phyloP scores from a whole-genome alignment of 2,329 filamentous ascomycete genomes.

The Penicillium rolfsii region DNA sequence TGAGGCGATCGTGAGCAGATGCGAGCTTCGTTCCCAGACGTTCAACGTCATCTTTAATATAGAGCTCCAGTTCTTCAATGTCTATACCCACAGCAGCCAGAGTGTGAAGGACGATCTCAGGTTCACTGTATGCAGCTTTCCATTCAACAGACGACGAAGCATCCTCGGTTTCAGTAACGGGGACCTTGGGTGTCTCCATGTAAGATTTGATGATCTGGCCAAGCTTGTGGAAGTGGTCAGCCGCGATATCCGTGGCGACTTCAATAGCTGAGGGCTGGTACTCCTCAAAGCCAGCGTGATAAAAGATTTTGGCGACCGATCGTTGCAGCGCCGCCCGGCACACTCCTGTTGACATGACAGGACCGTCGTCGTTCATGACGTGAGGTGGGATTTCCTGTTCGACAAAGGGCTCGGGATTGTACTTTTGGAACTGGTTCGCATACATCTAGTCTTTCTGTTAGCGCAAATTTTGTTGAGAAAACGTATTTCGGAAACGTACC shows the following conservation, averaged over 20 bases:
- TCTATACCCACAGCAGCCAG: constrained; percentile 83
- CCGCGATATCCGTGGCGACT: constrained; percentile 82
- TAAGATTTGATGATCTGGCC: constrained; percentile 79
- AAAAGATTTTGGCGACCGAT: constrained; percentile 91
- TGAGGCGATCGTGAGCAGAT: constrained; percentile 92
- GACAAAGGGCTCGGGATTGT: constrained; percentile 83
- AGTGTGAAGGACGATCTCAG: constrained; percentile 86
- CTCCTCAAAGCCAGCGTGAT: constrained; percentile 95
- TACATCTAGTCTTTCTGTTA: constrained; percentile 68
- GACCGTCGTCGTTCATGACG: constrained; percentile 84
- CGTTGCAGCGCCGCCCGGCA: constrained; percentile 85
- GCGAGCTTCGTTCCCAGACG: constrained; percentile 76
- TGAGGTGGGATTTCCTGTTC: constrained; percentile 87
- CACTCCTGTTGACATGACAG: constrained; percentile 80
- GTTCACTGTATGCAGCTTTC: constrained; percentile 73
- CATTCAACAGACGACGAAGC: constrained; percentile 47
- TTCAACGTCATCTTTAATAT: constrained; percentile 93
- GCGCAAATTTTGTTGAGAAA: not conserved
- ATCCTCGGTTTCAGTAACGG: constrained; percentile 53
- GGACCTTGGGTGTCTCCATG: constrained; percentile 77
- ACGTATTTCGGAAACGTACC: constrained; percentile 54
- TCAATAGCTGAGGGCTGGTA: constrained; percentile 94
- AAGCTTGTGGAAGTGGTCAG: constrained; percentile 86
- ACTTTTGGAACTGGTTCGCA: constrained; percentile 97
- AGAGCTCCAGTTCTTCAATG: constrained; percentile 77